Base-by-base conservation (phyloP, 495 filamentous ascomycete genomes). In the Penicillium herquei region DNA sequence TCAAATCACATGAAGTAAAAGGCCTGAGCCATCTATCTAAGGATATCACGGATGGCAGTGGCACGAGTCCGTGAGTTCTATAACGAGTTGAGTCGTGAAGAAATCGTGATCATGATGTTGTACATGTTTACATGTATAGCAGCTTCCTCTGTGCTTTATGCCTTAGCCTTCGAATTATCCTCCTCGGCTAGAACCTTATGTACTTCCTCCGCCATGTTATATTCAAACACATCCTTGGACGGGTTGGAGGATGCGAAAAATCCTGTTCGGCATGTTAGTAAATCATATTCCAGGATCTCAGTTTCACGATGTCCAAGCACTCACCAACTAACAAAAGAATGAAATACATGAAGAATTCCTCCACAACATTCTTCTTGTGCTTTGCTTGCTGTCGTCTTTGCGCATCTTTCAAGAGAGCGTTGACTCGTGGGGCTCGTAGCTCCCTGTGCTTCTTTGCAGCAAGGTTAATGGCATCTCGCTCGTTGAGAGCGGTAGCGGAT, bases 261-360 rank as follows among this genome's bases (percentile, higher is more conserved):
- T 11, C 54, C 47, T 56, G 17, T 45, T 12, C 26, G 32, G 12
- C 8, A 8, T 14, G 17, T 49, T 4, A 49, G 35, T 53, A 46
- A 45, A 44, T n/a, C 21, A 18, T 26, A 39, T n/a, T 11, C 32
- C 16, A 1, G 13, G 14, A 14, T 6, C 7, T 12, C 13, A 26
- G 37, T 12, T 11, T 32, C 6, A 39, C 16, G 11, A 7, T 26
- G 21, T 26, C 21, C 21, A 26, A 45, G 10, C 7, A 56, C 54
- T 51, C 37, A 57, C 54, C 54, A 51, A 57, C 48, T 9, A 57
- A 39, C 31, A 40, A 46, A 17, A 57, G 12, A 34, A 57, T 45
- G 14, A 51, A 14, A 39, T 57, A 57, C 48, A 57, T 57, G 39
- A 47, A 18, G 30, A 46, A 57, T n/a, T 57, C 54, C 21, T 45